Conservation (phyloP, 1,139 yeast genomes). For the Hanseniaspora sp. region DNA sequence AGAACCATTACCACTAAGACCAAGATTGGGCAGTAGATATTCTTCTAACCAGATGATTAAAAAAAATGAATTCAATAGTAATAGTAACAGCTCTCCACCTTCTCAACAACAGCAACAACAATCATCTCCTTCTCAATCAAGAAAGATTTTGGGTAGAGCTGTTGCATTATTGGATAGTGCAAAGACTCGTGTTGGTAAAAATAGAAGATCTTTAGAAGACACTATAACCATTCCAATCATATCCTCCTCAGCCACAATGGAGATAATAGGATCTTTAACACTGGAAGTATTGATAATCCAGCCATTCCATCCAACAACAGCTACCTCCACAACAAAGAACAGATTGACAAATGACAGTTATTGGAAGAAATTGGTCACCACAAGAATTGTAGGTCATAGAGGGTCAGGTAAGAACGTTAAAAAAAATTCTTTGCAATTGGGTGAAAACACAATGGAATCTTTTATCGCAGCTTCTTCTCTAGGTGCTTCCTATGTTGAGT, state of each 20-base stretch:
- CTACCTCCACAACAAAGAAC: conserved; percentile 25
- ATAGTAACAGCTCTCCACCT: background rate
- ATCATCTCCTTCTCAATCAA: background rate
- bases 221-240: conserved; percentile 67
- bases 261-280: conserved; percentile 62
- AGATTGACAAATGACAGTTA: conserved; percentile 57
- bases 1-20: conserved; percentile 1
- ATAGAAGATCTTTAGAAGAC: conserved; percentile 58
- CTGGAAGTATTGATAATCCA: conserved; percentile 71
- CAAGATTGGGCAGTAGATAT: conserved; percentile 14
- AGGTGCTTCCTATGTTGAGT: conserved; percentile 88
- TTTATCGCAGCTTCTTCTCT: conserved; percentile 93
- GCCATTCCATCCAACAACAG: conserved; percentile 34
- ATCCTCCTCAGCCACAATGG: conserved; percentile 52
- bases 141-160: conserved; percentile 68
- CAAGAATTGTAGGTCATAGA: conserved; percentile 92
- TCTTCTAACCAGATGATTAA: background rate
- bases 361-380: conserved; percentile 83
- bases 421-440: conserved; percentile 73
- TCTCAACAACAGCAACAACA: background rate
- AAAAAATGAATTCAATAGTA: background rate
- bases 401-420: conserved; percentile 82
- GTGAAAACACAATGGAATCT: conserved; percentile 91
- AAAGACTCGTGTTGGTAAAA: conserved; percentile 58
- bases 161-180: conserved; percentile 61